Percentiles rank a stretch among this genome's conserved stretches.
These are phyloP conservation scores for Trypethelium eluteriae DNA, from an alignment of 495 filamentous ascomycete genomes.

Conservation along the genomic window DNA sequence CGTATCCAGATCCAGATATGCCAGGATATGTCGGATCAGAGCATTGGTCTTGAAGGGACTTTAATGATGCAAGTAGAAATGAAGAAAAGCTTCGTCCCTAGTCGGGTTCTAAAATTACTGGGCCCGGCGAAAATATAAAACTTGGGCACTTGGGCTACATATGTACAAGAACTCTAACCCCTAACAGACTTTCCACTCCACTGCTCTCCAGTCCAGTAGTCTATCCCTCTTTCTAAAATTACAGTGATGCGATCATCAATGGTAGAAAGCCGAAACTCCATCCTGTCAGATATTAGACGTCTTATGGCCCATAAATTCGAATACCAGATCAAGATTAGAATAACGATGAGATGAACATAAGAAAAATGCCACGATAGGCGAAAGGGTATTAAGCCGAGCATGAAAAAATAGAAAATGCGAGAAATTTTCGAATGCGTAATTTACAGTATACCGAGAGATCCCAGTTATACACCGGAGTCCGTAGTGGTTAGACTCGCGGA, in stretches of 20 bases:
- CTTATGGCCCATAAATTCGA: conserved; percentile 1
- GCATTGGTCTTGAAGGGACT: no score
- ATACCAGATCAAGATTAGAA: not conserved
- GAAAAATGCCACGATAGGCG: not conserved
- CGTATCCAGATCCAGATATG: not conserved
- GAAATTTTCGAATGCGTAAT: not conserved
- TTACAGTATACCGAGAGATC: not conserved
- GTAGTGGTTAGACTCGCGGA: conserved; percentile 4
- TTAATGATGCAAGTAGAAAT: no score
- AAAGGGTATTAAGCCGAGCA: conserved; percentile 1
- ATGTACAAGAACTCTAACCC: no score
- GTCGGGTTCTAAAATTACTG: no score
- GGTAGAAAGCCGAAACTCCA: not conserved
- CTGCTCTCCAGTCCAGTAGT: no score
- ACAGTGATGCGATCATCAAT: not conserved
- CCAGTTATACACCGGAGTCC: conserved; percentile 23
- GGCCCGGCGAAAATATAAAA: no score
- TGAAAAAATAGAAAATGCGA: not conserved
- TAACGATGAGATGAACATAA: not conserved
- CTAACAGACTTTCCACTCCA: no score
- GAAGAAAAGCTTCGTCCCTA: no score
- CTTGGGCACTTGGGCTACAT: no score
- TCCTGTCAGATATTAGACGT: not conserved
- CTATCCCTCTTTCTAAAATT: no score
- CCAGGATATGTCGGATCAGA: no score